Conservation (phyloP, 495 filamentous ascomycete species). For the Penicillium argentinense region DNA sequence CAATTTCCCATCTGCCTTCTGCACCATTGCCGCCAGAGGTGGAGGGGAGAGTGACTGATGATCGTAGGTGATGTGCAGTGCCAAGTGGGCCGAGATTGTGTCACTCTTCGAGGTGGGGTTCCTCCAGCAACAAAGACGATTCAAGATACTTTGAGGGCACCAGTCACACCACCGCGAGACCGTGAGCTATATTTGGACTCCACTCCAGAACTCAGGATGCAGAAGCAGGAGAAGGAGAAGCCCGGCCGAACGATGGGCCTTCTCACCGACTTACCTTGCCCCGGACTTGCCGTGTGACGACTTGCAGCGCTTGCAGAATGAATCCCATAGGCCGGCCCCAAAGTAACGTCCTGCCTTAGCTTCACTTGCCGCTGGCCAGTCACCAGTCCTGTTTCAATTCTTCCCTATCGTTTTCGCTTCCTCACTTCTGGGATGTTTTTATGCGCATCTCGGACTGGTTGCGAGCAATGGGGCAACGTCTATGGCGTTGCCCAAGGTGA, state of each 20-base stretch:
- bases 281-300: constrained; percentile 4
- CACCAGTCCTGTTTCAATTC: constrained; percentile 13
- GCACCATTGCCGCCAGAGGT: neutral
- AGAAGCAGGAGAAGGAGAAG: no score
- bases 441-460: neutral
- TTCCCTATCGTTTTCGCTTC: neutral
- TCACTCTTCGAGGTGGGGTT: no score
- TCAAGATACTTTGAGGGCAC: constrained; percentile 4
- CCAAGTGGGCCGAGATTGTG: constrained; percentile 7
- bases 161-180: neutral
- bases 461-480: neutral
- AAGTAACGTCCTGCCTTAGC: constrained; percentile 6
- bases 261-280: neutral
- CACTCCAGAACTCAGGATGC: neutral
- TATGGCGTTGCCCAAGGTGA: neutral
- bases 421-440: neutral
- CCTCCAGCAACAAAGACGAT: no score
- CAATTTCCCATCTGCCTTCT: neutral
- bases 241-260: neutral
- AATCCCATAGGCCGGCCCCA: neutral
- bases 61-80: constrained; percentile 10
- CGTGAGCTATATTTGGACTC: neutral
- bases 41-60: neutral
- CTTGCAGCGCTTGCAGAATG: constrained; percentile 5
- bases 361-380: constrained; percentile 17